Evolutionary conservation across 805 yeast genomes (phyloP).

Genomic region (Saccharomyces jurei): DNA sequence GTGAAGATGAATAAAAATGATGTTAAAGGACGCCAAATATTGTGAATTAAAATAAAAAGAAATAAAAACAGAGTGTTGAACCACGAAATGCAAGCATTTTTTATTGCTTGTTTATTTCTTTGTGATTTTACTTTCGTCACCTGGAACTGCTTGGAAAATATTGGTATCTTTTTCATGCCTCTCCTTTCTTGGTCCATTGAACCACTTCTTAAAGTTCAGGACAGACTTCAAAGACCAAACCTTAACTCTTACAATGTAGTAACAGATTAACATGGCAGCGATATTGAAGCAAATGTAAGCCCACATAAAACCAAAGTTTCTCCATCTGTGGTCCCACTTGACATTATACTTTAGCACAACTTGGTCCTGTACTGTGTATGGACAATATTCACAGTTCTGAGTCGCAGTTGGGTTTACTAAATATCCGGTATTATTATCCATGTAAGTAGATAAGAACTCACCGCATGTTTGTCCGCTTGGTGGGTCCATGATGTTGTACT

Average conservation of each 20-base stretch:
- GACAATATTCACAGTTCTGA: constrained; percentile 53
- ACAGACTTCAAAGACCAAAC: constrained; percentile 31
- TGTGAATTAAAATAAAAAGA: neutral
- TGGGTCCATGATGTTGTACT: constrained; percentile 34
- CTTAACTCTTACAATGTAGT: constrained; percentile 33
- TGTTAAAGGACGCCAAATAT: neutral
- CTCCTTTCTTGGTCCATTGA: constrained; percentile 36
- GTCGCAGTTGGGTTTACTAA: constrained; percentile 38
- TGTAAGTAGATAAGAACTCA: constrained; percentile 32
- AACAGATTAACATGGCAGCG: constrained; percentile 33
- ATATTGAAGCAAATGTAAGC: constrained; percentile 37
- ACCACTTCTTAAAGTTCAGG: constrained; percentile 34
- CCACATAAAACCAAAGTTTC: constrained; percentile 53
- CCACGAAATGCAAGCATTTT: neutral
- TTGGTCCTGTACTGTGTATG: constrained; percentile 46
- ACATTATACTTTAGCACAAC: constrained; percentile 42
- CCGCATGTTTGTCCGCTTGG: constrained; percentile 45
- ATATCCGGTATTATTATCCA: constrained; percentile 37
- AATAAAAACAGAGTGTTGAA: neutral
- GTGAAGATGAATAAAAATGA: neutral
- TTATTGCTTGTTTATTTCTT: neutral
- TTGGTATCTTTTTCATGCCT: constrained; percentile 42
- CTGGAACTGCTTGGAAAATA: constrained; percentile 34
- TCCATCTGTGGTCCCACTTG: constrained; percentile 48
- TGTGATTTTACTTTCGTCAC: constrained; percentile 32